Evolutionary conservation across 2,329 filamentous ascomycete species (phyloP), one percentile per base, ranked within the genome.

Genomic region (Sporothrix humicola): DNA sequence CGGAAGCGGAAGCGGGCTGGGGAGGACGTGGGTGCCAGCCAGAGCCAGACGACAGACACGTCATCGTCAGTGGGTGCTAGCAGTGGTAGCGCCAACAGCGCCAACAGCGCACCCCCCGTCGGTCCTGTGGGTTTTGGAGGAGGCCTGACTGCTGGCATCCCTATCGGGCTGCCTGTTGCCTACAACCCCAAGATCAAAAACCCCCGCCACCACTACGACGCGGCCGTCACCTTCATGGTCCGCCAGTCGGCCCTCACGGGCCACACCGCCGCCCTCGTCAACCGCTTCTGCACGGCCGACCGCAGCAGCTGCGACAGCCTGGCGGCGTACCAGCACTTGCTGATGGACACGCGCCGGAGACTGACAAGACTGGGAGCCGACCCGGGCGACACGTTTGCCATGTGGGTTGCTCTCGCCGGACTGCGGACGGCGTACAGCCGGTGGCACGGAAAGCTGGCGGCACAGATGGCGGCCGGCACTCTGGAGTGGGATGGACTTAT

Each of bases 401-500:
- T 76, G 13, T 73, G 73, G 72, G 54, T 73, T 46, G 75, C 73
- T 5, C 17, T 76, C 50, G 48, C 48, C 31, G 76, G 76, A 0
- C 73, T 77, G 42, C 48, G 50, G n/a, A 10, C 2, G 15, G 56
- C 72, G 15, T 66, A 75, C 50, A 56, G 56, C n/a, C 70, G 73
- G 17, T 74, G 72, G 66, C 69, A 72, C 23, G 63, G 63, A 5
- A 54, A 48, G 15, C 72, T 77, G 50, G 37, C 72, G n/a, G 48
- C 13, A 17, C 70, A 72, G 23, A 23, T 70, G 65, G 72, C 73
- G 3, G 54, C 48, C 12, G 61, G 69, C 0, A 6, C 1, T 2
- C 54, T 75, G 17, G 72, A 63, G 42, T 77, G 76, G 76, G 44
- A 74, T 1, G 52, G 26, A 1, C 66, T 76, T 50, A 76, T 77